Conservation (phyloP, 2,329 filamentous ascomycete species). For the Emergomyces pasteurianus region DNA sequence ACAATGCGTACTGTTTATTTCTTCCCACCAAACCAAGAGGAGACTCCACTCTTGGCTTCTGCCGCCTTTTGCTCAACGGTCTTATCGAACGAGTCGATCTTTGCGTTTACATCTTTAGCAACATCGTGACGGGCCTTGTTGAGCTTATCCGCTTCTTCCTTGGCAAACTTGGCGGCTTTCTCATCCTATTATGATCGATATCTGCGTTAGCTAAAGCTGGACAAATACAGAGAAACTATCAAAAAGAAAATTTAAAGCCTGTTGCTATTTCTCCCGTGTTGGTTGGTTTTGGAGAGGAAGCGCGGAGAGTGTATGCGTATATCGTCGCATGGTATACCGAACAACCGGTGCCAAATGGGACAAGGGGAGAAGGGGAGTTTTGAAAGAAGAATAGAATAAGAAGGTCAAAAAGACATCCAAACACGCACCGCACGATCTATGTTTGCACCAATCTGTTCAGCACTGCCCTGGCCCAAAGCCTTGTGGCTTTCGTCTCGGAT, state of each 20-base stretch:
- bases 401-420: not conserved
- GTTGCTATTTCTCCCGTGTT: not conserved
- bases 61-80: slow-evolving; percentile 66
- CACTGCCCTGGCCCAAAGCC: slow-evolving; percentile 41
- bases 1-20: slow-evolving; percentile 4
- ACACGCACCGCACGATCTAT: slow-evolving; percentile 56
- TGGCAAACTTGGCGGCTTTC: slow-evolving; percentile 47
- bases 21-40: slow-evolving; percentile 65
- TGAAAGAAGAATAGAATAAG: not conserved
- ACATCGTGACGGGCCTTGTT: slow-evolving; percentile 56
- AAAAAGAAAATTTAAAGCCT: not conserved
- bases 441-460: slow-evolving; percentile 51
- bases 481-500: slow-evolving; percentile 56
- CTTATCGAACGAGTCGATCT: slow-evolving; percentile 67
- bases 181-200: slow-evolving; percentile 31
- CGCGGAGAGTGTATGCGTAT: not conserved
- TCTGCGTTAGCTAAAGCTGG: not conserved
- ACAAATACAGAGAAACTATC: not conserved
- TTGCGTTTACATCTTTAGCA: slow-evolving; percentile 37
- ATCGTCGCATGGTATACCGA: not conserved
- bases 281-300: not conserved
- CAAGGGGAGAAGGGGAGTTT: not conserved
- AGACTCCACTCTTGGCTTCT: slow-evolving; percentile 74
- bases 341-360: not conserved
- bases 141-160: slow-evolving; percentile 45